These are phyloP conservation scores for Scheffersomyces lignicola DNA, from an alignment of 1,139 yeast genomes.

Conservation along the genomic window DNA sequence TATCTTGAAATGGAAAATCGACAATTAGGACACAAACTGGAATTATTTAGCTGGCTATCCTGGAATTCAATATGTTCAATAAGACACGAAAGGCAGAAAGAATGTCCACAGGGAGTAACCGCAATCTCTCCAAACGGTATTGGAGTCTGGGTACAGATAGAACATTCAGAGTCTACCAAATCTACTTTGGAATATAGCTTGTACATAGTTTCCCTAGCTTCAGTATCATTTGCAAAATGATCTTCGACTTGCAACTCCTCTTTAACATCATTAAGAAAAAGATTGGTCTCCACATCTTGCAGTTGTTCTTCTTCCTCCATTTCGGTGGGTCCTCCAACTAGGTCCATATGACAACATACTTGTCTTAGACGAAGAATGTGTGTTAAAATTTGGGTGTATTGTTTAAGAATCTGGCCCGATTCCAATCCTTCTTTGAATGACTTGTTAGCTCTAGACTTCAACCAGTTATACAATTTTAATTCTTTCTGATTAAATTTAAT, in stretches of 20 bases:
- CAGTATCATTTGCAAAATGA: constrained; percentile 36
- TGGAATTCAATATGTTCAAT: constrained; percentile 64
- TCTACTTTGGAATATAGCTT: constrained; percentile 23
- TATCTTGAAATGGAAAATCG: constrained; percentile 42
- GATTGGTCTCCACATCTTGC: constrained; percentile 15
- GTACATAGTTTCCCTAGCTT: constrained; percentile 29
- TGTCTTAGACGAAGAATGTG: constrained; percentile 84
- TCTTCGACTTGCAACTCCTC: constrained; percentile 19
- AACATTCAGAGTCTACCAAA: constrained; percentile 67
- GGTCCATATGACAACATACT: constrained; percentile 79
- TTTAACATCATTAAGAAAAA: constrained; percentile 16
- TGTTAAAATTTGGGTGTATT: constrained; percentile 77
- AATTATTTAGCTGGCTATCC: constrained; percentile 13
- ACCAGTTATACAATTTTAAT: constrained; percentile 63
- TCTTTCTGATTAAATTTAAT: constrained; percentile 70
- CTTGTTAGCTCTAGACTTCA: constrained; percentile 66
- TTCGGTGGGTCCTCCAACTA: constrained; percentile 50
- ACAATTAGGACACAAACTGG: constrained; percentile 63
- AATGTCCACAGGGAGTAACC: constrained; percentile 79
- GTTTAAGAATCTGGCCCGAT: constrained; percentile 70
- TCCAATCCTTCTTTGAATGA: constrained; percentile 64
- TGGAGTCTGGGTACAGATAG: constrained; percentile 74
- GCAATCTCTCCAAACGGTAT: constrained; percentile 57
- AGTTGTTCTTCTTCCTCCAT: constrained; percentile 38
- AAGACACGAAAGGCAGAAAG: constrained; percentile 75